These are phyloP conservation scores for Nakaseomyces nivariensis DNA, from an alignment of 1,139 yeast genomes.

Conservation along the genomic window DNA sequence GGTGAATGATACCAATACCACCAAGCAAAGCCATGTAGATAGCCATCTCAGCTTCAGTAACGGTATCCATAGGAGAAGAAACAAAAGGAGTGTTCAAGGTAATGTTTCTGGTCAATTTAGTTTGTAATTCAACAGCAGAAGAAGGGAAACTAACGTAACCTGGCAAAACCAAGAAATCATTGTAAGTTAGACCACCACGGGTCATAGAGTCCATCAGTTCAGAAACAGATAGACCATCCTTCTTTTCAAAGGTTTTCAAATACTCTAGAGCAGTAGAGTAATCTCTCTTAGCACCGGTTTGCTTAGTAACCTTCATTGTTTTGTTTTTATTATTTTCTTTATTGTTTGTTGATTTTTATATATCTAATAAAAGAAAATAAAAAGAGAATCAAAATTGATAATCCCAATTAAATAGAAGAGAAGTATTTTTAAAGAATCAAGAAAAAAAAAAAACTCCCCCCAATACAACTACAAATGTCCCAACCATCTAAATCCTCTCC, in stretches of 20 bases:
- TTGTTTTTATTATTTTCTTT: background rate
- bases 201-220: constrained; percentile 80
- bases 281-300: constrained; percentile 32
- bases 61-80: constrained; percentile 99
- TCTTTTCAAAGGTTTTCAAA: constrained; percentile 53
- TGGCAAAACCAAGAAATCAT: constrained; percentile 90
- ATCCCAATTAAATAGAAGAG: too few relatives aligned
- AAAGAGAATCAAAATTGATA: too few relatives aligned
- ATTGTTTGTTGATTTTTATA: background rate
- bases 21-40: constrained; percentile 97
- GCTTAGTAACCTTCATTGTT: constrained; percentile 3
- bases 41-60: constrained; percentile 96
- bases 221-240: constrained; percentile 79
- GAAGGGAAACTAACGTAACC: constrained; percentile 91
- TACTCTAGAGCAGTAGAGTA: constrained; percentile 57
- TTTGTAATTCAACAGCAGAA: constrained; percentile 62
- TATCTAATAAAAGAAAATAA: background rate
- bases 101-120: constrained; percentile 84
- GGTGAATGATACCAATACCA: constrained; percentile 98
- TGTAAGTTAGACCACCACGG: constrained; percentile 96
- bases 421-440: background rate
- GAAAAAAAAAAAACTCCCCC: background rate
- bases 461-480: constrained; percentile 2
- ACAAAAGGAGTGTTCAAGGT: constrained; percentile 88
- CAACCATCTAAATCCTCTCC: constrained; percentile 2